Evolutionary conservation across 2,329 filamentous ascomycete species (phyloP).

Genomic region (Cladophialophora chaetospira): DNA sequence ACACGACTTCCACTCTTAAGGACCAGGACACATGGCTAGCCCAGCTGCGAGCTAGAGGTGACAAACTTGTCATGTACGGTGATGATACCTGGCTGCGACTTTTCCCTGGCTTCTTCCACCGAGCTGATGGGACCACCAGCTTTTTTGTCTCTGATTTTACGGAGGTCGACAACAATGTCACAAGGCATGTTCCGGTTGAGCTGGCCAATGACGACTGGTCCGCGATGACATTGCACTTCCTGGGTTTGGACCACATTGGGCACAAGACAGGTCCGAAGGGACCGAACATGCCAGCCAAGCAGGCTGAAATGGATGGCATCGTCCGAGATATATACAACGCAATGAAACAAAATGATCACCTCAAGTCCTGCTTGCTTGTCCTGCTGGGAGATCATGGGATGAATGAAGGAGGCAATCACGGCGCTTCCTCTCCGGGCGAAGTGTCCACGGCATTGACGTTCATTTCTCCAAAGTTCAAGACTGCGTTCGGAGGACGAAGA

Average conservation of each 20-base stretch:
- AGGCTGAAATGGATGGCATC: constrained; percentile 88
- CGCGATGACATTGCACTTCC: constrained; percentile 90
- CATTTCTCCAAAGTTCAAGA: constrained; percentile 77
- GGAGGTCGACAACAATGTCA: constrained; percentile 97
- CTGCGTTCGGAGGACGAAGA: constrained; percentile 48
- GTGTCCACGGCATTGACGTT: constrained; percentile 92
- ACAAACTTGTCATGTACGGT: constrained; percentile 89
- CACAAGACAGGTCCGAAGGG: constrained; percentile 91
- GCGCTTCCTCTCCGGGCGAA: constrained; percentile 89
- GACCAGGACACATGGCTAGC: constrained; percentile 94
- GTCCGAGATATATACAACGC: constrained; percentile 74
- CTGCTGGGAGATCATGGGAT: constrained; percentile 97
- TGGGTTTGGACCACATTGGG: constrained; percentile 95
- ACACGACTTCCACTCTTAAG: constrained; percentile 83
- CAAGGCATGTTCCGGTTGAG: constrained; percentile 79
- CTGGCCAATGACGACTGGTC: constrained; percentile 81
- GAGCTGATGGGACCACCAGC: constrained; percentile 89
- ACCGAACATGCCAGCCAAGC: constrained; percentile 89
- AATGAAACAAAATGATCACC: constrained; percentile 69
- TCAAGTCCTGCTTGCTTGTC: constrained; percentile 77
- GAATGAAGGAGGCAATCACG: constrained; percentile 98
- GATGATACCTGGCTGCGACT: constrained; percentile 98
- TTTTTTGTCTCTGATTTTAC: constrained; percentile 99
- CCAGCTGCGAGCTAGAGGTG: constrained; percentile 76
- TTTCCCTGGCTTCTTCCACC: constrained; percentile 84